Conservation (phyloP, 1,139 yeast genomes). For the Zygosaccharomyces sapae region DNA sequence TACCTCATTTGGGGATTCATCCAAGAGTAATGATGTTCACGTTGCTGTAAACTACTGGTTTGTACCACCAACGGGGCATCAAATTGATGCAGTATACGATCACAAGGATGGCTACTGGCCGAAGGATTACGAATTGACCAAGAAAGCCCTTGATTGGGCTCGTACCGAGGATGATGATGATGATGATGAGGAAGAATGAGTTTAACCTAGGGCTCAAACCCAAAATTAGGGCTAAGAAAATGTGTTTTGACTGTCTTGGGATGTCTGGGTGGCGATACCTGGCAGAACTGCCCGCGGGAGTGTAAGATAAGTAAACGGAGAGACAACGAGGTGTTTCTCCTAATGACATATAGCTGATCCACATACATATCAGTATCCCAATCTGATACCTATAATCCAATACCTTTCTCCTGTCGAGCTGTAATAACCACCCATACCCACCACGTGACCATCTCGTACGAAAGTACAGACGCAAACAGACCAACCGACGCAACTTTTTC, state of each 20-base stretch:
- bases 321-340: no score
- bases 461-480: neutral
- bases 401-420: neutral
- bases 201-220: neutral
- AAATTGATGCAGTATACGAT: constrained; percentile 39
- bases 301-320: no score
- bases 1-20: constrained; percentile 48
- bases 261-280: neutral
- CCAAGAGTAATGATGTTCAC: constrained; percentile 42
- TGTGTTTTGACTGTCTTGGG: neutral
- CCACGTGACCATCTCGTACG: constrained; percentile 1
- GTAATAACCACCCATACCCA: neutral
- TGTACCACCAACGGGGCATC: constrained; percentile 52
- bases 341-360: no score
- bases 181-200: neutral
- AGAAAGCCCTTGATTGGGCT: constrained; percentile 15
- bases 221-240: neutral
- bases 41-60: constrained; percentile 72
- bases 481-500: constrained; percentile 10
- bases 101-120: constrained; percentile 47
- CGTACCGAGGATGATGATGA: neutral
- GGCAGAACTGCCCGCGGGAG: no score
- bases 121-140: constrained; percentile 45
- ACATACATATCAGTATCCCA: no score
- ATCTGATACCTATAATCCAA: no score